A percentile compares a stretch with the other conserved stretches of the same genome.
These are phyloP conservation scores for Cajanus cajan DNA, from an alignment of 306 rosid species.

Conservation along the genomic window DNA sequence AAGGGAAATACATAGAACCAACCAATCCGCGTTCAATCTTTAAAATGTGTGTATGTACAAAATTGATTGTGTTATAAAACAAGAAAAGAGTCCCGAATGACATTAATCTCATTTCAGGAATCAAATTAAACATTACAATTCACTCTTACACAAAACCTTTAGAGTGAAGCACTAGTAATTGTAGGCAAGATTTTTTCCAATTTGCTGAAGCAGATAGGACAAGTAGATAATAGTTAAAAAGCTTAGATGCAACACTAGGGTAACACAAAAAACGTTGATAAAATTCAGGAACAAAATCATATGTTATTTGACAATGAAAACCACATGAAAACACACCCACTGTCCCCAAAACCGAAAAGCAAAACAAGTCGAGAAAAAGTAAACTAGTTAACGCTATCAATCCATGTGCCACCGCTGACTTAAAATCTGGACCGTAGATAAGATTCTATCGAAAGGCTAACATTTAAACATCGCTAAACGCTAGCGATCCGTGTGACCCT, in stretches of 20 bases:
- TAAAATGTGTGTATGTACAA: too few species aligned
- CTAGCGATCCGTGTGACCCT: conserved; percentile 50
- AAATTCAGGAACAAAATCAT: conserved; percentile 8
- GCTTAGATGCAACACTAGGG: conserved; percentile 36
- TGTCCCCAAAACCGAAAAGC: not conserved
- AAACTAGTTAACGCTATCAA: not conserved
- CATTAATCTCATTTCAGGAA: conserved; percentile 19
- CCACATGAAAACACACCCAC: conserved; percentile 48
- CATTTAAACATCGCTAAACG: conserved; percentile 43
- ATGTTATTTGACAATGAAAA: conserved; percentile 34
- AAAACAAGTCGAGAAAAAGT: not conserved
- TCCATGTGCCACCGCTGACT: conserved; percentile 31
- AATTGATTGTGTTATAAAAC: not conserved
- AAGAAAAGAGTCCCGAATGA: not conserved
- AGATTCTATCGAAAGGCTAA: conserved; percentile 43
- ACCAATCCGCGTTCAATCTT: not conserved
- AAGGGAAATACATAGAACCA: not conserved
- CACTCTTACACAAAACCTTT: conserved; percentile 32
- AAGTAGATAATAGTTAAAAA: conserved; percentile 26
- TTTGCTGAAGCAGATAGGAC: not conserved
- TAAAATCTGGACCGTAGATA: conserved; percentile 47
- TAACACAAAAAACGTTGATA: not conserved
- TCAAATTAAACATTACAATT: not conserved
- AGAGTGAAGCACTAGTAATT: conserved; percentile 34
- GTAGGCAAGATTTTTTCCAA: conserved; percentile 22